phyloP scores from a whole-genome alignment of 306 rosid genomes.

The Sophora flavescens region DNA sequence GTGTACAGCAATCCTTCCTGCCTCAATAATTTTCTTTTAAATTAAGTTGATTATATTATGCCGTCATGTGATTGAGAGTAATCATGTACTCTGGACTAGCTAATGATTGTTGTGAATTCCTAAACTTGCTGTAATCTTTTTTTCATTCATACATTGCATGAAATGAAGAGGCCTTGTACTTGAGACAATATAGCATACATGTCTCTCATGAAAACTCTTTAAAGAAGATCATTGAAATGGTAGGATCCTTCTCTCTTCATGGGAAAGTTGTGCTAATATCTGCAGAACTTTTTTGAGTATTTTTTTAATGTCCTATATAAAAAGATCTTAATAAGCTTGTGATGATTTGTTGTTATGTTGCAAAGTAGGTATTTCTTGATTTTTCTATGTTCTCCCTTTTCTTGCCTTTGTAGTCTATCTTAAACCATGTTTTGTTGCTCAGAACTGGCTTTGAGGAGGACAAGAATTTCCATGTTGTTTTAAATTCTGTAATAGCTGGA shows the following conservation, averaged over 20 bases:
- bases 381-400: slow-evolving; percentile 21
- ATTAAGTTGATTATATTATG: slow-evolving; percentile 9
- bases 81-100: slow-evolving; percentile 4
- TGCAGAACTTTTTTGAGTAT: slow-evolving; percentile 7
- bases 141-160: background rate
- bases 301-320: background rate
- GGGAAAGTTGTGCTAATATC: background rate
- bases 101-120: slow-evolving; percentile 21
- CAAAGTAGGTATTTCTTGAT: slow-evolving; percentile 3
- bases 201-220: slow-evolving; percentile 18
- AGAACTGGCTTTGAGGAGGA: slow-evolving; percentile 98
- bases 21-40: background rate
- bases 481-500: slow-evolving; percentile 89
- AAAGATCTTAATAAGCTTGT: background rate
- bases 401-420: slow-evolving; percentile 41
- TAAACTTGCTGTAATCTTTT: slow-evolving; percentile 12
- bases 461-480: slow-evolving; percentile 90
- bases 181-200: slow-evolving; percentile 13
- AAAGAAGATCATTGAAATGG: slow-evolving; percentile 9
- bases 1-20: background rate
- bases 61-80: slow-evolving; percentile 13
- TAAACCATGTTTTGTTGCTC: slow-evolving; percentile 49
- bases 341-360: slow-evolving; percentile 21
- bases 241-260: background rate
- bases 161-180: slow-evolving; percentile 23